These are phyloP conservation scores for Alternaria alternata DNA, from an alignment of 2,329 filamentous ascomycete genomes.

Conservation along the genomic window DNA sequence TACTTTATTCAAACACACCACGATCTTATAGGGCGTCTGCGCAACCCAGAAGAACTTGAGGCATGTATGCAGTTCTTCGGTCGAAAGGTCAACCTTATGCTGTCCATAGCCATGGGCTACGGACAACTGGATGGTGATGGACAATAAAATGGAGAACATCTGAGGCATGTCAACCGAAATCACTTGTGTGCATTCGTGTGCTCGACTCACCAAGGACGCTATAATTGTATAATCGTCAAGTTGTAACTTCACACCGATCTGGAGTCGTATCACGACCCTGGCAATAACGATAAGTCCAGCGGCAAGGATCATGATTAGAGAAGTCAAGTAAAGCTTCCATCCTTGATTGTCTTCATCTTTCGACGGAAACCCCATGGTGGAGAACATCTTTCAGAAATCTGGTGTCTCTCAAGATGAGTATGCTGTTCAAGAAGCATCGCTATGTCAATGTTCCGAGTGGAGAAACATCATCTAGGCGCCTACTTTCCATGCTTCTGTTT, in stretches of 20 bases:
- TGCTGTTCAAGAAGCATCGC: too few relatives aligned
- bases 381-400: not conserved
- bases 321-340: not conserved
- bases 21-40: too few relatives aligned
- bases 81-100: too few relatives aligned
- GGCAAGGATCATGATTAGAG: not conserved
- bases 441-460: not conserved
- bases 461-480: not conserved
- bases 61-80: too few relatives aligned
- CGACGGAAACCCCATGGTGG: not conserved
- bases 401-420: not conserved
- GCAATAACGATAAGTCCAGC: not conserved
- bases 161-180: not conserved
- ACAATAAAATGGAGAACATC: not conserved
- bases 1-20: too few relatives aligned
- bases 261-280: not conserved
- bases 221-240: not conserved
- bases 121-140: not conserved
- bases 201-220: not conserved
- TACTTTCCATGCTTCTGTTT: not conserved
- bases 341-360: not conserved
- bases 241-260: not conserved
- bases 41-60: too few relatives aligned
- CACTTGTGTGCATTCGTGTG: not conserved
- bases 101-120: too few relatives aligned